Percentiles rank a stretch among this genome's conserved stretches.
phyloP scores from a whole-genome alignment of 352 stramenopile species.

The Phytophthora vignae region DNA sequence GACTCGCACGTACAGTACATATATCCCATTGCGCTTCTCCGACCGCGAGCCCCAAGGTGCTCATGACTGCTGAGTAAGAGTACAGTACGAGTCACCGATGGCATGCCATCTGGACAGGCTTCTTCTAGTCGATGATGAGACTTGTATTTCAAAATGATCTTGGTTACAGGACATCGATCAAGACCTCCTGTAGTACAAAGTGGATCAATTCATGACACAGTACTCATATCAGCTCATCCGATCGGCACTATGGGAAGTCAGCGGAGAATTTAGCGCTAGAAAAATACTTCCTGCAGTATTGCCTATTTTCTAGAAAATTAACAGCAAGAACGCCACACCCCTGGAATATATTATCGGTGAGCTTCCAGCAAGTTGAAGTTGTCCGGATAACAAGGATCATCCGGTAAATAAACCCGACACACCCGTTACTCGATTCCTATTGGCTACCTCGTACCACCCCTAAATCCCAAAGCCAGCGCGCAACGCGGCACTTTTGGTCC shows the following conservation, averaged over 20 bases:
- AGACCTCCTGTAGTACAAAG: background rate
- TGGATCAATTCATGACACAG: background rate
- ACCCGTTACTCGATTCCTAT: background rate
- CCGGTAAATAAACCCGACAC: conserved; percentile 18
- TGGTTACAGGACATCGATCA: background rate
- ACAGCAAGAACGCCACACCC: too few species aligned
- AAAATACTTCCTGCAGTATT: too few species aligned
- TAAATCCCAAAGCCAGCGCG: conserved; percentile 4
- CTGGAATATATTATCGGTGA: background rate
- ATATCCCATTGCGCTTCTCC: too few species aligned
- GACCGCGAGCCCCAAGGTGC: background rate
- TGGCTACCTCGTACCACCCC: conserved; percentile 7
- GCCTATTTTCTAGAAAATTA: too few species aligned
- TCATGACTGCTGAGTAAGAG: conserved; percentile 5
- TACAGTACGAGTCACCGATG: background rate
- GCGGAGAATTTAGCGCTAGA: too few species aligned
- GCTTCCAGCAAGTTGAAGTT: conserved; percentile 17
- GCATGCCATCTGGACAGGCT: conserved; percentile 29
- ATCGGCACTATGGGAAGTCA: background rate
- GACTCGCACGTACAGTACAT: too few species aligned
- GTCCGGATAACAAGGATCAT: conserved; percentile 14
- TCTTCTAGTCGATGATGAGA: conserved; percentile 25
- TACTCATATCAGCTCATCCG: background rate
- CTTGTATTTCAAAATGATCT: background rate
- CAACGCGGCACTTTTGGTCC: conserved; percentile 9